Conservation (phyloP, 1,139 yeast species). For the Pichia sp. region DNA sequence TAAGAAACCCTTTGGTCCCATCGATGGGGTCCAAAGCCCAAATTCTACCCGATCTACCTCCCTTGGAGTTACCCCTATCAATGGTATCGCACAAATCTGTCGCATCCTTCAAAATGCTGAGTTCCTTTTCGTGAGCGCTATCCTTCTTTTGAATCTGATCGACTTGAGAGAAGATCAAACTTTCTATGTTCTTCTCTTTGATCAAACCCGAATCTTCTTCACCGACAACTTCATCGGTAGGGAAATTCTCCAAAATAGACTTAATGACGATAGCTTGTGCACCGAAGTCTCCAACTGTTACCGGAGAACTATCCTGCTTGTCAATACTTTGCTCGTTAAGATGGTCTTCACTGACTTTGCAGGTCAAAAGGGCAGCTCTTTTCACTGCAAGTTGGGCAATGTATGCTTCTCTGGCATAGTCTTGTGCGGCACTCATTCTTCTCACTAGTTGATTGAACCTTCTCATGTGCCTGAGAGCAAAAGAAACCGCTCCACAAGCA, state of each 20-base stretch:
- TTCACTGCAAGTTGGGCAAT: constrained; percentile 87
- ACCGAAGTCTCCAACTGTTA: constrained; percentile 93
- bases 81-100: constrained; percentile 56
- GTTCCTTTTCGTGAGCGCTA: constrained; percentile 21
- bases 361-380: constrained; percentile 75
- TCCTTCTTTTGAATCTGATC: constrained; percentile 35
- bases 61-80: constrained; percentile 71
- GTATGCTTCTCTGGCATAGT: constrained; percentile 46
- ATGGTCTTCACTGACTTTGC: constrained; percentile 62
- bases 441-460: no score
- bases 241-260: constrained; percentile 74
- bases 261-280: constrained; percentile 90
- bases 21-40: constrained; percentile 99
- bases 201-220: constrained; percentile 82
- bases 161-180: constrained; percentile 45
- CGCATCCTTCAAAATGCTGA: constrained; percentile 40
- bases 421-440: neutral
- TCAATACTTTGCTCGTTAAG: constrained; percentile 55
- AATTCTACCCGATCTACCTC: constrained; percentile 72
- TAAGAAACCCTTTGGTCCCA: constrained; percentile 95
- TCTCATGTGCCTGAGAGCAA: no score
- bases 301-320: constrained; percentile 89
- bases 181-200: constrained; percentile 37
- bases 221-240: constrained; percentile 81
- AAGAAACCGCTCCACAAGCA: no score